A percentile compares a stretch with the other conserved stretches of the same genome.
phyloP scores from a whole-genome alignment of 2,329 filamentous ascomycete species.

The Calonectria pteridis region DNA sequence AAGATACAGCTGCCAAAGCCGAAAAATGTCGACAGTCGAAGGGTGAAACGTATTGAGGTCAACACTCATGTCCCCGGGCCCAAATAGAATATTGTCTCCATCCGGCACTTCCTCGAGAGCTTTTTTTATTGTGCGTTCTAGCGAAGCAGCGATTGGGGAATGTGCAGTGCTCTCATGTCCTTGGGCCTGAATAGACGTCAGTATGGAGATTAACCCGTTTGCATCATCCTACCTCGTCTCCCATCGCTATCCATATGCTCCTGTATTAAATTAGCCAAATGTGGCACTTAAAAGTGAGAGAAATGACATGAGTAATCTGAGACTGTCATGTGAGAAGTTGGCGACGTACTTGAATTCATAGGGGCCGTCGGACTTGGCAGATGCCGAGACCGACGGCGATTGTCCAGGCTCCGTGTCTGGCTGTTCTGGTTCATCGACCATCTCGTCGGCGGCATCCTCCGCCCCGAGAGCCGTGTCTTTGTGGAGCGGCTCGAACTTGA shows the following conservation, averaged over 20 bases:
- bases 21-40: constrained; percentile 57
- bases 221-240: not conserved
- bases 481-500: constrained; percentile 65
- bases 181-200: not conserved
- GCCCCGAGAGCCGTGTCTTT: constrained; percentile 5
- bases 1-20: constrained; percentile 69
- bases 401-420: not conserved
- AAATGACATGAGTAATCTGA: not conserved
- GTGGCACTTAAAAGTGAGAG: too few species aligned
- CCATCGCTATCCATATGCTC: constrained; percentile 8
- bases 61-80: constrained; percentile 53
- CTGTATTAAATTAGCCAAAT: not conserved
- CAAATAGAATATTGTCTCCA: constrained; percentile 66
- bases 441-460: not conserved
- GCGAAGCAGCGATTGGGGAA: not conserved
- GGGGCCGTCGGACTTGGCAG: not conserved
- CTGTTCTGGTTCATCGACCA: not conserved
- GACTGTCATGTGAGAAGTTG: not conserved
- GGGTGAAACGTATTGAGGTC: constrained; percentile 66
- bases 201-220: not conserved
- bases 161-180: not conserved
- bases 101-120: constrained; percentile 54
- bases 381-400: not conserved
- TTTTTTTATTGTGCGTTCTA: constrained; percentile 27
- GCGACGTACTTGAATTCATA: not conserved